Conservation (phyloP, 2,329 filamentous ascomycete genomes). For the Stagonosporopsis tanaceti region DNA sequence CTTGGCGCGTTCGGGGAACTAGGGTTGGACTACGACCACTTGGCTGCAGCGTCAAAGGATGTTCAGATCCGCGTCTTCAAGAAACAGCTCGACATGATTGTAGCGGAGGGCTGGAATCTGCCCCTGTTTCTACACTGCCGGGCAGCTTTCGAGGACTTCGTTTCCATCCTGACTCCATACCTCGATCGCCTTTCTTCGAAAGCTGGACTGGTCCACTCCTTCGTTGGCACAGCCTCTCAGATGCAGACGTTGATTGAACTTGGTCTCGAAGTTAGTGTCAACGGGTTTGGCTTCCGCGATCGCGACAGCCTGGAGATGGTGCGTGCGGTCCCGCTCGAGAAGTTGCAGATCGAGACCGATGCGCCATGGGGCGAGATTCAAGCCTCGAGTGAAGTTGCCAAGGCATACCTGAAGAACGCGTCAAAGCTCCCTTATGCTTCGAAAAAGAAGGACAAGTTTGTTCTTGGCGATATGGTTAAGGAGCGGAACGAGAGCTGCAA, state of each 20-base stretch:
- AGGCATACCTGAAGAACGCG: conserved; percentile 53
- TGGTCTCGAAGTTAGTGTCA: conserved; percentile 58
- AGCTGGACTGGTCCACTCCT: conserved; percentile 52
- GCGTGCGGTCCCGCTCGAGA: conserved; percentile 50
- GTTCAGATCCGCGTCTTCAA: conserved; percentile 53
- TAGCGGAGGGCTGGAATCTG: conserved; percentile 42
- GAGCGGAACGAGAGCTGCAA: conserved; percentile 61
- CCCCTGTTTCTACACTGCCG: conserved; percentile 56
- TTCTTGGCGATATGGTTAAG: conserved; percentile 58
- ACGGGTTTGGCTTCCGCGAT: conserved; percentile 58
- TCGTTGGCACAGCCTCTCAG: conserved; percentile 51
- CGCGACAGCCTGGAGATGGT: conserved; percentile 55
- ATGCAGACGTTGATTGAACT: conserved; percentile 52
- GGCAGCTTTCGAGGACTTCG: conserved; percentile 55
- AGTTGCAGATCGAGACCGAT: conserved; percentile 59
- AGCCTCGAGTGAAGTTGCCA: conserved; percentile 48
- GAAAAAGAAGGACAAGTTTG: conserved; percentile 62
- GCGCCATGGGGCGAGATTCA: conserved; percentile 59
- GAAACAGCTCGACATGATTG: conserved; percentile 53
- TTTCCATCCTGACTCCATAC: conserved; percentile 53
- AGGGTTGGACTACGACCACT: conserved; percentile 60
- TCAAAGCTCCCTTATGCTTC: conserved; percentile 47
- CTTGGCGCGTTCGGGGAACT: conserved; percentile 60
- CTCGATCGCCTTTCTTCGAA: conserved; percentile 45
- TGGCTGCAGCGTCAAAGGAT: conserved; percentile 54